A percentile compares a stretch with the other conserved stretches of the same genome.
Evolutionary conservation across 2,329 filamentous ascomycete species (phyloP).

Genomic region (Amauroascus verrucosus): DNA sequence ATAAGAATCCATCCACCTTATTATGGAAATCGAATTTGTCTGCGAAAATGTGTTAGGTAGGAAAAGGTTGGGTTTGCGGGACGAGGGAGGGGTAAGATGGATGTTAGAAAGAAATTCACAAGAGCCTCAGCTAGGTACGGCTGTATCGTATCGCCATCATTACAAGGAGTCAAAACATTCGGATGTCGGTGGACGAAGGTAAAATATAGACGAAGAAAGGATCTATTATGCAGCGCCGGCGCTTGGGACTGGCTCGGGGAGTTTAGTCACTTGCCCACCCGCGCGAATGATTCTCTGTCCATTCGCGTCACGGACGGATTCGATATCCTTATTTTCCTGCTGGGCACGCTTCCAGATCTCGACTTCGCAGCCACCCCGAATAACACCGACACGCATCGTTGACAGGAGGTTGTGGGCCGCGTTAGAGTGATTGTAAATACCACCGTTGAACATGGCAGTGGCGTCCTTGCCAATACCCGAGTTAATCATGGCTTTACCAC

Average conservation of each 20-base stretch:
- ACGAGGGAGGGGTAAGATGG: background rate
- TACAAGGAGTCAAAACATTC: constrained; percentile 1
- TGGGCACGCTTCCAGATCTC: constrained; percentile 88
- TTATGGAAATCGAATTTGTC: background rate
- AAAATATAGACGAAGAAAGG: background rate
- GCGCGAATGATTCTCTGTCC: constrained; percentile 78
- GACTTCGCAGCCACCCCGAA: constrained; percentile 76
- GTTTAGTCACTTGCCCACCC: constrained; percentile 74
- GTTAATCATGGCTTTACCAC: constrained; percentile 75
- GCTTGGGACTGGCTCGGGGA: constrained; percentile 65
- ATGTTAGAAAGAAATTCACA: background rate
- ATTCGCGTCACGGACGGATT: constrained; percentile 66
- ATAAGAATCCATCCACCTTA: background rate
- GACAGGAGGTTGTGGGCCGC: constrained; percentile 80
- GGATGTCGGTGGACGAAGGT: background rate
- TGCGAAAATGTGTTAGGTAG: background rate
- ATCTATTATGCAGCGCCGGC: constrained; percentile 63
- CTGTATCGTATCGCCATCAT: constrained; percentile 7
- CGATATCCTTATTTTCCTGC: constrained; percentile 67
- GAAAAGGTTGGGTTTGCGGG: background rate
- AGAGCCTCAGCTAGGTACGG: background rate
- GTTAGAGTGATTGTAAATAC: constrained; percentile 83
- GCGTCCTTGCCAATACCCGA: constrained; percentile 78
- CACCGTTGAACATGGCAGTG: constrained; percentile 83
- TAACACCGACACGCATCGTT: constrained; percentile 78